Base-by-base conservation (phyloP, 306 rosid species). In the Gastrolobium villosum region DNA sequence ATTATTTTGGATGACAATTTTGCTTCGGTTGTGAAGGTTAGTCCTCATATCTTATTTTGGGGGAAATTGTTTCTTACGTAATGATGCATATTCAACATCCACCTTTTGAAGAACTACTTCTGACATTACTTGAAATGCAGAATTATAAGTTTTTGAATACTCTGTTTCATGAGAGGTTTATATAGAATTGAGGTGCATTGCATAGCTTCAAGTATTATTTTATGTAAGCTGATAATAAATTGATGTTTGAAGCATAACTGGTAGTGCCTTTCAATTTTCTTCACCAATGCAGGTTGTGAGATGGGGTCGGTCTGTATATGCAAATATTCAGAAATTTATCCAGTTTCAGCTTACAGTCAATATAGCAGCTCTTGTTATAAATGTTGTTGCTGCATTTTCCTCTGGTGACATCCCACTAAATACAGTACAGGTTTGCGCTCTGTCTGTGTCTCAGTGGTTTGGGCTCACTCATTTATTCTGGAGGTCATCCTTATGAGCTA, bases 331-430 rank as follows among this genome's bases (percentile, higher is more conserved):
- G 88, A 95, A 95, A 84, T 92, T 95, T 84, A 95, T 95, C 75
- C 99, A 95, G 89, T 95, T 95, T 80, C 99, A 95, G 79, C 97
- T 95, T 26, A 95, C 99, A 10, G 95, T 95, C 66, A 95, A 95
- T 84, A 92, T 91, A 46, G 98, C 99, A 43, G 99, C 99, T 39
- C 99, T 95, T 66, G 64, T 87, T 74, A 95, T 95, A 44, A 95
- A 95, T 61, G 97, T 92, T 15, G 92, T 92, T 72, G 97, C 99
- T 20, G 94, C 98, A 11, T 48, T 95, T 71, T 91, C 97, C 54
- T 84, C 99, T 3, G 98, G 99, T 37, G 91, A 86, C 6, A 92
- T 95, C 39, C 99, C 99, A 9, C 90, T 95, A 74, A 95, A 95
- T 81, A 92, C 99, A 32, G 99, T 95, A 72, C 99, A 95, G 99